Percentiles rank a stretch among this genome's conserved stretches.
These are phyloP conservation scores for Blastomyces gilchristii DNA, from an alignment of 2,329 filamentous ascomycete species.

Conservation along the genomic window DNA sequence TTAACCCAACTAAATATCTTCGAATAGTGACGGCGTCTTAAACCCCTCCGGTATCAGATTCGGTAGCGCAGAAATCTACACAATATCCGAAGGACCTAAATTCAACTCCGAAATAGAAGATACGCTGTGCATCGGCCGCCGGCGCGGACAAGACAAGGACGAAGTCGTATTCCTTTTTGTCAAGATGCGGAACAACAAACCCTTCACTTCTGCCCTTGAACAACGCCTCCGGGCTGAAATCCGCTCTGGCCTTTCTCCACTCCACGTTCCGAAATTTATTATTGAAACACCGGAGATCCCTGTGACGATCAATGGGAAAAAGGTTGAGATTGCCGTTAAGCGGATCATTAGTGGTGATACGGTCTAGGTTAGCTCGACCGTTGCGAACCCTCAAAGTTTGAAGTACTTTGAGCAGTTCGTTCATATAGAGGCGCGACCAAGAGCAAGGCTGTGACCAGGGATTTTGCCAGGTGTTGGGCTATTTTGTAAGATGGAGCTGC, in stretches of 20 bases:
- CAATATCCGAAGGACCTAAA: conserved; percentile 35
- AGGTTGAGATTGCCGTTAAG: conserved; percentile 38
- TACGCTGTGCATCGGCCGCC: conserved; percentile 32
- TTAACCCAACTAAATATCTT: neutral
- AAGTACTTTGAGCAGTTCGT: conserved; percentile 26
- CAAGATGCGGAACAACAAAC: conserved; percentile 23
- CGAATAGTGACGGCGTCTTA: conserved; percentile 36
- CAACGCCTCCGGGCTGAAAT: conserved; percentile 18
- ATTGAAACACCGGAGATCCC: conserved; percentile 33
- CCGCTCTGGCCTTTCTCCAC: conserved; percentile 20
- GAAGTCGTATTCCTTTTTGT: conserved; percentile 35
- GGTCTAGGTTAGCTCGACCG: conserved; percentile 30
- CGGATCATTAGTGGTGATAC: conserved; percentile 31
- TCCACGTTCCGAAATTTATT: conserved; percentile 36
- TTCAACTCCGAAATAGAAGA: conserved; percentile 30
- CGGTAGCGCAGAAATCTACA: conserved; percentile 39
- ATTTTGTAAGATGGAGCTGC: neutral
- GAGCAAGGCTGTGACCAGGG: conserved; percentile 14
- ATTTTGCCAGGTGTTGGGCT: conserved; percentile 1
- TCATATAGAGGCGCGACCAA: conserved; percentile 11
- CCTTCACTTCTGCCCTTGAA: conserved; percentile 19
- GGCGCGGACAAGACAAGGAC: conserved; percentile 27
- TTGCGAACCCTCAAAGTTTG: conserved; percentile 32
- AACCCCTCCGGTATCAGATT: conserved; percentile 42
- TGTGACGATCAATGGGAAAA: conserved; percentile 40